Percentiles rank a stretch among this genome's conserved stretches.
phyloP scores from a whole-genome alignment of 371 early-diverging fungal species.

The Dichotomocladium elegans region DNA sequence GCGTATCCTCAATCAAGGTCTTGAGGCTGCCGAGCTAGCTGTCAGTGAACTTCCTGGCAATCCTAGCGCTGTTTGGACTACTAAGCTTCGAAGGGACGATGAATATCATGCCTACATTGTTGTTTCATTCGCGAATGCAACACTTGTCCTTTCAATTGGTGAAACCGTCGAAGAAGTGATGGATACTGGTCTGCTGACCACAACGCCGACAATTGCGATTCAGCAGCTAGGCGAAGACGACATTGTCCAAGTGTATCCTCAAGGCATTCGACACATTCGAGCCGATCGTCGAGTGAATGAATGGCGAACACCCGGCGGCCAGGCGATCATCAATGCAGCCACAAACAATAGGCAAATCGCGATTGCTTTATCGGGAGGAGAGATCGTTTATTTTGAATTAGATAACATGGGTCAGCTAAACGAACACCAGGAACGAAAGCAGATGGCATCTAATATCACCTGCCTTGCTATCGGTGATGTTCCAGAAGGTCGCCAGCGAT shows the following conservation, averaged over 20 bases:
- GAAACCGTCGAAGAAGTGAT: conserved; percentile 94
- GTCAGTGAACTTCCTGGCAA: conserved; percentile 91
- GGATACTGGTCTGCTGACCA: conserved; percentile 83
- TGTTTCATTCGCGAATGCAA: conserved; percentile 91
- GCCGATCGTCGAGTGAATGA: conserved; percentile 87
- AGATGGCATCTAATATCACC: conserved; percentile 68
- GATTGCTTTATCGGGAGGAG: conserved; percentile 81
- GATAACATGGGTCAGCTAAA: conserved; percentile 82
- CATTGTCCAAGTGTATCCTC: conserved; percentile 86
- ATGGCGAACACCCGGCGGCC: conserved; percentile 86
- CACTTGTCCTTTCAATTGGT: conserved; percentile 88
- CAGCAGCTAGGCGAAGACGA: conserved; percentile 86
- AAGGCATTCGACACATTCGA: conserved; percentile 86
- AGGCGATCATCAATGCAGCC: conserved; percentile 70
- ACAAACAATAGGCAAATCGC: conserved; percentile 82
- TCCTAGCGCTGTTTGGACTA: conserved; percentile 94
- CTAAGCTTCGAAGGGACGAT: conserved; percentile 65
- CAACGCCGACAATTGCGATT: conserved; percentile 80
- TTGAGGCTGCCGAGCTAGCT: conserved; percentile 89
- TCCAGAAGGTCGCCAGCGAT: conserved; percentile 75
- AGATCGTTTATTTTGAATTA: conserved; percentile 92
- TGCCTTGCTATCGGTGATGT: conserved; percentile 79
- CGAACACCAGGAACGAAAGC: conserved; percentile 81
- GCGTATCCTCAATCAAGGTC: conserved; percentile 87
- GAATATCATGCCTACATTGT: conserved; percentile 84